Evolutionary conservation across 2,329 filamentous ascomycete species (phyloP), one percentile per base, ranked within the genome.

Genomic region (Juglanconis oblonga): DNA sequence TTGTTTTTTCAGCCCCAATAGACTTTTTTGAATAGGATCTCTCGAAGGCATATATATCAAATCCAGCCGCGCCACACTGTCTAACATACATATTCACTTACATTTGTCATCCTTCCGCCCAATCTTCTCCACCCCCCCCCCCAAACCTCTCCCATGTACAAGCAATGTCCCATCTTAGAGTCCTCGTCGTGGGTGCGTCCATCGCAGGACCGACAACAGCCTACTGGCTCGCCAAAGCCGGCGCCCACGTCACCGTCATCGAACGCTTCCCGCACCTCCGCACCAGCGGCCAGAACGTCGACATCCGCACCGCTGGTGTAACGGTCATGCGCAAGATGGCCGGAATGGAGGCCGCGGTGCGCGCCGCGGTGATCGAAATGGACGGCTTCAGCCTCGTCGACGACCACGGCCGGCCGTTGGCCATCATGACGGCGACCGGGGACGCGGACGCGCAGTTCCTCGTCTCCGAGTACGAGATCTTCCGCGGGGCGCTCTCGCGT

Each of bases 401-500:
- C 62, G 65, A 67, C 0, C 67, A 75, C 10, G 75, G 77, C 29
- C 66, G 67, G 3, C 68, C 73, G 2, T 72, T 72, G 13, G 78
- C 72, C 2, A 69, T 69, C 32, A 71, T 78, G 7, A 66, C 61
- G 10, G 50, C 69, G 10, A 74, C 70, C 4, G 73, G 73, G 5
- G 64, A 74, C 57, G 70, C 73, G 2, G 74, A 76, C 17, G 74
- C 77, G 57, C 75, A 78, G 59, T 72, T 73, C 7, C 66, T 82
- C 5, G 75, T 79, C 4, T 76, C 72, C 32, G 79, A 81, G 58
- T 80, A 71, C 57, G 79, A 82, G 66, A 80, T 82, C 49, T 72
- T 80, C 64, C 71, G 79, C 4, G 79, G 77, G 6, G 77, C 81
- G 57, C 67, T 82, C 31, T 70, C 74, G 17, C 55, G 10, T 8